Evolutionary conservation across 495 filamentous ascomycete genomes (phyloP).

Genomic region (Penicillium cosmopolitanum): DNA sequence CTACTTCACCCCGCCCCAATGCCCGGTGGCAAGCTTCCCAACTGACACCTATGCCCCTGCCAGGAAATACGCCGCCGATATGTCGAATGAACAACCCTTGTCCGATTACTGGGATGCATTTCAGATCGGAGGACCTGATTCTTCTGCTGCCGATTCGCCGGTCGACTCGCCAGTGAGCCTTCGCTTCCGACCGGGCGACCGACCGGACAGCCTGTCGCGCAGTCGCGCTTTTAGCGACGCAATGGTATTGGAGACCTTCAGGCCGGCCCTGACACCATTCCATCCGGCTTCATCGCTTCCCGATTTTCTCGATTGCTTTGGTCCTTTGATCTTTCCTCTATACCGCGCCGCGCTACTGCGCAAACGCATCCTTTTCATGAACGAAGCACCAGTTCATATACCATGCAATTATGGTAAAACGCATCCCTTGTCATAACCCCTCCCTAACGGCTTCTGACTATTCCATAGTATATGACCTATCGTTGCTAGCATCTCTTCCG

Average conservation of each 20-base stretch:
- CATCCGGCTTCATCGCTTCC: constrained; percentile 87
- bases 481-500: constrained; percentile 79
- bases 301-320: constrained; percentile 77
- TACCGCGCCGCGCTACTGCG: constrained; percentile 86
- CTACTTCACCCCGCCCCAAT: neutral
- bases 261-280: constrained; percentile 71
- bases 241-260: constrained; percentile 61
- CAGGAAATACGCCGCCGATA: constrained; percentile 41
- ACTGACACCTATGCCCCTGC: neutral
- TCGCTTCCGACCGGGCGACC: constrained; percentile 48
- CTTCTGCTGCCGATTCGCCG: constrained; percentile 43
- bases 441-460: neutral
- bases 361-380: constrained; percentile 84
- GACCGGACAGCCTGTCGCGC: constrained; percentile 29
- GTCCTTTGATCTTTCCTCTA: constrained; percentile 87
- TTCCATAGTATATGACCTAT: constrained; percentile 81
- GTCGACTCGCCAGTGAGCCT: constrained; percentile 59
- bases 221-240: constrained; percentile 50
- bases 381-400: constrained; percentile 79
- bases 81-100: constrained; percentile 59
- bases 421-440: neutral
- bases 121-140: constrained; percentile 53
- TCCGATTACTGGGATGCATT: constrained; percentile 81
- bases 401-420: constrained; percentile 84
- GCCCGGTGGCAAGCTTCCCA: neutral